Percentiles rank a stretch among this genome's conserved stretches.
Conservation (phyloP, 192 early-diverging fungal genomes). For the Nowakowskiella sp. region DNA sequence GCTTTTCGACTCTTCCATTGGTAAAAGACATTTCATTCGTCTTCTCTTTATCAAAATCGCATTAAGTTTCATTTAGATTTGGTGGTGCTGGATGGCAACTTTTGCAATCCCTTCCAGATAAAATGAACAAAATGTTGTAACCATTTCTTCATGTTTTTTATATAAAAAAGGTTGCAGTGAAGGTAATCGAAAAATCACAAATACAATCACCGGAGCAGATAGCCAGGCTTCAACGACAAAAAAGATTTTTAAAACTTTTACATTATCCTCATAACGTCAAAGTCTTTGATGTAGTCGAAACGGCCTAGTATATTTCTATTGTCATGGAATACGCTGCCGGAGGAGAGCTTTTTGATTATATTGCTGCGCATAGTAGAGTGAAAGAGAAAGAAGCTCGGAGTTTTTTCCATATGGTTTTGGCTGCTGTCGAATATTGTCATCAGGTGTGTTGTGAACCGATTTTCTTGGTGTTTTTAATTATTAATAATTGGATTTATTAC, state of each 20-base stretch:
- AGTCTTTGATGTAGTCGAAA: slow-evolving; percentile 75
- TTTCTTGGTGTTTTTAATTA: too few relatives aligned
- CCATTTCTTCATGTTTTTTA: too few relatives aligned
- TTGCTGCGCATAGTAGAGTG: slow-evolving; percentile 70
- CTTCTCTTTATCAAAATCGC: too few relatives aligned
- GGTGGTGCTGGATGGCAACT: too few relatives aligned
- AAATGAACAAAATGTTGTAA: too few relatives aligned
- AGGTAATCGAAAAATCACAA: slow-evolving; percentile 35
- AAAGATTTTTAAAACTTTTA: slow-evolving; percentile 75
- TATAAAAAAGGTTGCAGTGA: slow-evolving; percentile 41
- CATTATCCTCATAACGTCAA: slow-evolving; percentile 85
- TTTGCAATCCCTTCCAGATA: too few relatives aligned
- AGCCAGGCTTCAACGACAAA: slow-evolving; percentile 59
- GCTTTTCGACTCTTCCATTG: too few relatives aligned
- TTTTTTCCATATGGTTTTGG: slow-evolving; percentile 77
- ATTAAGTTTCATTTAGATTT: too few relatives aligned
- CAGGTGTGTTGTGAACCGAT: slow-evolving; percentile 57
- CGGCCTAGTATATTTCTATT: slow-evolving; percentile 68
- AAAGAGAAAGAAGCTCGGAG: slow-evolving; percentile 77
- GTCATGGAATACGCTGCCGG: slow-evolving; percentile 84
- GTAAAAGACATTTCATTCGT: too few relatives aligned
- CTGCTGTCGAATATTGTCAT: slow-evolving; percentile 54
- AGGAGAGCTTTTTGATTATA: slow-evolving; percentile 79
- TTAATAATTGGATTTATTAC: slow-evolving; percentile 12
- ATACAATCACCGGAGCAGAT: slow-evolving; percentile 53